These are phyloP conservation scores for Xylaria cubensis DNA, from an alignment of 495 filamentous ascomycete species.

Conservation along the genomic window DNA sequence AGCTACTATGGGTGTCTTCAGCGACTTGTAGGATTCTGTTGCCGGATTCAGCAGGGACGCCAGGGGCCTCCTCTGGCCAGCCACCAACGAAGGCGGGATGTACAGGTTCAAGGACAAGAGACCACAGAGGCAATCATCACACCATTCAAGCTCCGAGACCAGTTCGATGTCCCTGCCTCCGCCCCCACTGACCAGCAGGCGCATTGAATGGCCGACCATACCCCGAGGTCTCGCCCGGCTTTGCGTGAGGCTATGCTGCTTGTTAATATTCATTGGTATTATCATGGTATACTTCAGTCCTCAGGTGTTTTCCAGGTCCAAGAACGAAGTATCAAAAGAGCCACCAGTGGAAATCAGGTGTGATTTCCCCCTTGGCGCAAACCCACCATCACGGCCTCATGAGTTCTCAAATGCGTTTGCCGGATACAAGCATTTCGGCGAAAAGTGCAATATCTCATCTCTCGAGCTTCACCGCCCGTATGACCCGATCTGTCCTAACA, in stretches of 20 bases:
- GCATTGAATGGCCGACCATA: conserved; percentile 7
- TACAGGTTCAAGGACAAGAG: conserved; percentile 31
- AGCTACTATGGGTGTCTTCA: conserved; percentile 19
- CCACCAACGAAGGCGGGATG: conserved; percentile 3
- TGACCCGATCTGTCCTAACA: conserved; percentile 49
- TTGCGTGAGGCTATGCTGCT: background rate
- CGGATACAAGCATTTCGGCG: conserved; percentile 36
- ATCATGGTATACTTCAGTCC: conserved; percentile 7
- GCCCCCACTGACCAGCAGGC: background rate
- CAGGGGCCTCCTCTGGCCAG: conserved; percentile 16
- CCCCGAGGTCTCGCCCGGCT: conserved; percentile 26
- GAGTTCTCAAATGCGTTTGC: conserved; percentile 32
- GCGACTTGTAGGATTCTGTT: conserved; percentile 24
- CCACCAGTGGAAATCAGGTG: background rate
- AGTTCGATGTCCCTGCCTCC: conserved; percentile 5
- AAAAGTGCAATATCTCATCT: conserved; percentile 56
- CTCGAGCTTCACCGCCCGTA: conserved; percentile 57
- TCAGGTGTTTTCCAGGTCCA: background rate
- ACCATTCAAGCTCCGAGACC: conserved; percentile 21
- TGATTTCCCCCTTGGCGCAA: conserved; percentile 21
- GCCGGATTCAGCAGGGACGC: conserved; percentile 21
- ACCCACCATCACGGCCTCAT: conserved; percentile 24
- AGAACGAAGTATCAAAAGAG: background rate
- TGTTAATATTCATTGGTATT: background rate
- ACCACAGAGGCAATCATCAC: conserved; percentile 19